Evolutionary conservation across 148 eudicot species (phyloP), one percentile per base, ranked within the genome.

Genomic region (Dianthus caryophyllus): DNA sequence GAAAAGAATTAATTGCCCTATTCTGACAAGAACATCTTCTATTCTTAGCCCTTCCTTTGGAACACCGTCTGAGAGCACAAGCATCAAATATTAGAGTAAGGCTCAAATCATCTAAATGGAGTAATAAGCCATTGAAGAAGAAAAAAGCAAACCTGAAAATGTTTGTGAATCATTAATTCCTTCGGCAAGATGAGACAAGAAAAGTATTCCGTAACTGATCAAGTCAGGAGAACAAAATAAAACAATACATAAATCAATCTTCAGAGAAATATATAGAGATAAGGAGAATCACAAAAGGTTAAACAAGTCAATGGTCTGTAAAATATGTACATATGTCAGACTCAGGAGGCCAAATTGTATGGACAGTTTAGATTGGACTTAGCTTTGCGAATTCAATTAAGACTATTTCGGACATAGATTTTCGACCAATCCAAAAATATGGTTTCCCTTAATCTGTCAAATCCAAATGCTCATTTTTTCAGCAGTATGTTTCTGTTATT

Each of bases 11-110:
- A 94, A 68, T 63, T 70, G 81, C 43, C 88, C 87, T 68, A 94
- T 75, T 81, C 99, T 79, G 59, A 81, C 90, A 72, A 90, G 97
- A 70, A 94, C 93, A 79, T 94, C 99, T 64, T 82, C 79, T 74
- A 94, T 78, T 74, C 93, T 71, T 33, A 94, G 76, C 70, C 97
- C 99, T 71, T 94, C 99, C 69, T 94, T 94, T 20, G 97, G 97
- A 57, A 90, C 97, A 78, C 97, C 96, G 49, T 94, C 99, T 94
- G 79, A 73, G 60, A 30, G 48, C 78, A 65, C 58, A 72, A 9
- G 16, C 50, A 71, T 29, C 56, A 54, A 70, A 44, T 15, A 22
- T 31, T 14, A 31, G 69, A 30, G 39, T 5, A 63, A 64, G 62
- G 43, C 47, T 46, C 43, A 25, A 71, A 53, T 41, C 53, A 41